A percentile compares a stretch with the other conserved stretches of the same genome.
phyloP scores from a whole-genome alignment of 345 rosid species.

The Acer saccharum region DNA sequence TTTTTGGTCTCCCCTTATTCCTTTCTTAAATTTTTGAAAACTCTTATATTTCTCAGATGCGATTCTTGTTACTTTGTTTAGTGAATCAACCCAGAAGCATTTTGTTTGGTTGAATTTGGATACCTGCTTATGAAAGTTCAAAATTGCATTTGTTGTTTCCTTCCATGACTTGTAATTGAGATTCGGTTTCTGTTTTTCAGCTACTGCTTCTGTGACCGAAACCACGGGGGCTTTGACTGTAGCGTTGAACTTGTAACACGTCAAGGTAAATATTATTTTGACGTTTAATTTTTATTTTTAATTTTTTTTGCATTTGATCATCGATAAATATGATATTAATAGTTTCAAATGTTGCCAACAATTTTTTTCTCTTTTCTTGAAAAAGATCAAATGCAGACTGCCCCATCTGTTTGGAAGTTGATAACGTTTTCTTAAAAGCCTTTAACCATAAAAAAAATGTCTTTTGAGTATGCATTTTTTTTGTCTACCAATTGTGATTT shows the following conservation, averaged over 20 bases:
- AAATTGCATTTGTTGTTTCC: constrained; percentile 4
- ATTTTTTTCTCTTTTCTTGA: neutral
- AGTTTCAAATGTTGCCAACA: neutral
- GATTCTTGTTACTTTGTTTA: constrained; percentile 12
- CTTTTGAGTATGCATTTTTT: neutral
- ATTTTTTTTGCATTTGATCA: constrained; percentile 1
- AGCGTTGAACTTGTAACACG: constrained; percentile 76
- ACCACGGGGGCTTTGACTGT: constrained; percentile 97
- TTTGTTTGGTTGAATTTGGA: neutral
- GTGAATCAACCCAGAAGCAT: neutral
- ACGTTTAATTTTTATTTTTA: neutral
- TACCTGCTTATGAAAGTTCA: constrained; percentile 8
- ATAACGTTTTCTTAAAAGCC: neutral
- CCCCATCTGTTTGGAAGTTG: neutral
- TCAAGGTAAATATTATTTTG: constrained; percentile 44
- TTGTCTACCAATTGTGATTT: no score
- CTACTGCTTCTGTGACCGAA: constrained; percentile 85
- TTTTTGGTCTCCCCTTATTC: constrained; percentile 9
- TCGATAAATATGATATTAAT: neutral
- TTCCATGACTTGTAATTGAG: constrained; percentile 11
- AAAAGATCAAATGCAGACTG: neutral
- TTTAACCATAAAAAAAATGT: neutral
- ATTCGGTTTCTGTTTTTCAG: constrained; percentile 49
- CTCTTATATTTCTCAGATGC: constrained; percentile 1
- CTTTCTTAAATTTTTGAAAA: neutral